Conservation (phyloP, 1,284 basidiomycete species). For the Naganishia albida region DNA sequence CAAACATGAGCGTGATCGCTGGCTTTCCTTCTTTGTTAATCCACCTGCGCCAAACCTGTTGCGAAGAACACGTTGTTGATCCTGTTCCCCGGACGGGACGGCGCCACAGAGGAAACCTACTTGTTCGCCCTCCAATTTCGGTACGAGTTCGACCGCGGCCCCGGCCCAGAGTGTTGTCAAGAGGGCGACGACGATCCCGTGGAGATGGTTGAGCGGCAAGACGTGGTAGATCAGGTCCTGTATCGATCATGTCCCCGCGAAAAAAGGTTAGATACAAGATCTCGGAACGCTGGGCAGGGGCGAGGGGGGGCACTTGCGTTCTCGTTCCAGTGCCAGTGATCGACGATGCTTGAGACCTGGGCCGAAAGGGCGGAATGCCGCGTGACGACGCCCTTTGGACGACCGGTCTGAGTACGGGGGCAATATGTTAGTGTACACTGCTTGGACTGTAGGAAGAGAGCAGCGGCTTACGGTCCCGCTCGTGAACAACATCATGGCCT, state of each 20-base stretch:
- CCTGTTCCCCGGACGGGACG: too few species aligned
- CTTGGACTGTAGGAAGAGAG: background rate
- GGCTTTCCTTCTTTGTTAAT: conserved; percentile 38
- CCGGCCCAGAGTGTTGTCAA: conserved; percentile 48
- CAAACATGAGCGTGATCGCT: conserved; percentile 45
- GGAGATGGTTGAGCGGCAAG: conserved; percentile 49
- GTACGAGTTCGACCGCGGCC: conserved; percentile 48
- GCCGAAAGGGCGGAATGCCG: conserved; percentile 45
- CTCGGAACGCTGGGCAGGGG: too few species aligned
- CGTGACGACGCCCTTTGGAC: conserved; percentile 50
- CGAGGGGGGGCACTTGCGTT: too few species aligned
- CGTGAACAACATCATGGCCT: conserved; percentile 51
- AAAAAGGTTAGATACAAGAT: too few species aligned
- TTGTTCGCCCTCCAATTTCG: conserved; percentile 43
- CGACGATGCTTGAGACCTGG: conserved; percentile 43
- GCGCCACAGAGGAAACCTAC: background rate
- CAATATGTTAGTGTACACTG: too few species aligned
- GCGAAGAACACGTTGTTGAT: too few species aligned
- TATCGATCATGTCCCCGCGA: too few species aligned
- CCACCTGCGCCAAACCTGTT: conserved; percentile 41
- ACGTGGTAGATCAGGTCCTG: conserved; percentile 42
- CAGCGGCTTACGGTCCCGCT: conserved; percentile 41
- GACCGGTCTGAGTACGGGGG: conserved; percentile 43
- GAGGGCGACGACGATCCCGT: conserved; percentile 49
- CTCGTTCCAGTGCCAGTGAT: conserved; percentile 45